phyloP scores from a whole-genome alignment of 208 protist genomes.

The Trypanosoma avium region DNA sequence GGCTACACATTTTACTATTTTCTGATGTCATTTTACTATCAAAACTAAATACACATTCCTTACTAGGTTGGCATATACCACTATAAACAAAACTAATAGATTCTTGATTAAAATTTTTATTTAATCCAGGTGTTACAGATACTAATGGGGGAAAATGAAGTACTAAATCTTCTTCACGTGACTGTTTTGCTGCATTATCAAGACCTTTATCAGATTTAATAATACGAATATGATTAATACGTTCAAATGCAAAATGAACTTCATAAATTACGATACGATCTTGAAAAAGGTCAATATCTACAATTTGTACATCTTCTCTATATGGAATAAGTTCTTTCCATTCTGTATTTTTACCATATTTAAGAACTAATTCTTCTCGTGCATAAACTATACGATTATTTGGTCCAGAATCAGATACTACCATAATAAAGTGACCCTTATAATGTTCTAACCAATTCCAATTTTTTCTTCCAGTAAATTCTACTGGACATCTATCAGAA shows the following conservation, averaged over 20 bases:
- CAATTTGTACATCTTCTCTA: slow-evolving; percentile 78
- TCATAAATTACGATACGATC: slow-evolving; percentile 78
- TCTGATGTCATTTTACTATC: slow-evolving; percentile 71
- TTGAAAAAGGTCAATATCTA: slow-evolving; percentile 88
- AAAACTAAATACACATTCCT: slow-evolving; percentile 87
- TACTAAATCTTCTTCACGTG: slow-evolving; percentile 72
- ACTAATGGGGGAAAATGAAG: slow-evolving; percentile 84
- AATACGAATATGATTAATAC: slow-evolving; percentile 80
- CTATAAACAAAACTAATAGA: slow-evolving; percentile 90
- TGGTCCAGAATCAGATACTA: slow-evolving; percentile 77
- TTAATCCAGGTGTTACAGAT: slow-evolving; percentile 79
- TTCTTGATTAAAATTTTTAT: slow-evolving; percentile 90
- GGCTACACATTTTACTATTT: slow-evolving; percentile 56
- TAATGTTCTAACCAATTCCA: slow-evolving; percentile 92
- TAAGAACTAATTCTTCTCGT: slow-evolving; percentile 79
- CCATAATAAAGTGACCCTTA: slow-evolving; percentile 84
- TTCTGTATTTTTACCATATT: slow-evolving; percentile 44
- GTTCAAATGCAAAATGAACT: slow-evolving; percentile 83
- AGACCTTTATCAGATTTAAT: slow-evolving; percentile 79
- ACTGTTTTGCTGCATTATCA: slow-evolving; percentile 45
- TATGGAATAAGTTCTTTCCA: slow-evolving; percentile 90
- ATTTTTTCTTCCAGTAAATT: slow-evolving; percentile 71
- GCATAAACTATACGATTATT: slow-evolving; percentile 84
- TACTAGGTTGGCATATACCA: slow-evolving; percentile 77
- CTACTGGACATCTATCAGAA: slow-evolving; percentile 56